A percentile compares a stretch with the other conserved stretches of the same genome.
phyloP scores from a whole-genome alignment of 495 filamentous ascomycete genomes.

The Letharia lupina region DNA sequence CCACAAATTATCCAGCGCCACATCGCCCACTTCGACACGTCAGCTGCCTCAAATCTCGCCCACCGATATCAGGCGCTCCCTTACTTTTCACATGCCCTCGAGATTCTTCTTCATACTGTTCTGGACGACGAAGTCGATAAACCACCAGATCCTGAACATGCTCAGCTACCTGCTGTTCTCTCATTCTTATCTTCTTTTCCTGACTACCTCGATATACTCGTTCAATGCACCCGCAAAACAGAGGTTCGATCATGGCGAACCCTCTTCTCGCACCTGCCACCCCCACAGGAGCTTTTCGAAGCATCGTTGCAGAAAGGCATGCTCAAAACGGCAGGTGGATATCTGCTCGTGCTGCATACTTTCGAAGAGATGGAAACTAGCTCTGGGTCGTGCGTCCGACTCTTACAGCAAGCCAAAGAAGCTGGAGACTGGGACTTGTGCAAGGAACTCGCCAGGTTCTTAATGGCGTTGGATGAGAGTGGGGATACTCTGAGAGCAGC shows the following conservation, averaged over 20 bases:
- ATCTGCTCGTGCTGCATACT: conserved; percentile 89
- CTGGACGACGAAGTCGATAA: conserved; percentile 90
- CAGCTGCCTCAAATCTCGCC: conserved; percentile 67
- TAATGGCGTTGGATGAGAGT: conserved; percentile 82
- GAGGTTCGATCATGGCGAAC: conserved; percentile 93
- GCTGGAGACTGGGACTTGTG: conserved; percentile 95
- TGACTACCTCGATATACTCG: conserved; percentile 86
- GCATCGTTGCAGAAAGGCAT: conserved; percentile 72
- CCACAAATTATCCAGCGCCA: conserved; percentile 75
- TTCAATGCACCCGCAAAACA: conserved; percentile 96
- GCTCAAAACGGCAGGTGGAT: conserved; percentile 94
- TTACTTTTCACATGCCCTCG: conserved; percentile 87
- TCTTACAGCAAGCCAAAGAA: conserved; percentile 72
- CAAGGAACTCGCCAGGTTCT: conserved; percentile 85
- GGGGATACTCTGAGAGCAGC: conserved; percentile 75
- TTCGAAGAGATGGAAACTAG: conserved; percentile 65
- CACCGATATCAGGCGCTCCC: conserved; percentile 74
- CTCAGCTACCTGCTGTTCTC: conserved; percentile 77
- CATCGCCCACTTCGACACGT: conserved; percentile 59
- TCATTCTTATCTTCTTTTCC: conserved; percentile 84
- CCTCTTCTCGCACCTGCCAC: conserved; percentile 80
- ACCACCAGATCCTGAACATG: conserved; percentile 53
- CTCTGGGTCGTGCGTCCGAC: conserved; percentile 71
- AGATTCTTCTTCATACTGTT: conserved; percentile 86
- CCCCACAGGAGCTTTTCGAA: conserved; percentile 85